Percentiles rank a stretch among this genome's conserved stretches.
Evolutionary conservation across 306 rosid genomes (phyloP).

Genomic region (Trifolium pratense): DNA sequence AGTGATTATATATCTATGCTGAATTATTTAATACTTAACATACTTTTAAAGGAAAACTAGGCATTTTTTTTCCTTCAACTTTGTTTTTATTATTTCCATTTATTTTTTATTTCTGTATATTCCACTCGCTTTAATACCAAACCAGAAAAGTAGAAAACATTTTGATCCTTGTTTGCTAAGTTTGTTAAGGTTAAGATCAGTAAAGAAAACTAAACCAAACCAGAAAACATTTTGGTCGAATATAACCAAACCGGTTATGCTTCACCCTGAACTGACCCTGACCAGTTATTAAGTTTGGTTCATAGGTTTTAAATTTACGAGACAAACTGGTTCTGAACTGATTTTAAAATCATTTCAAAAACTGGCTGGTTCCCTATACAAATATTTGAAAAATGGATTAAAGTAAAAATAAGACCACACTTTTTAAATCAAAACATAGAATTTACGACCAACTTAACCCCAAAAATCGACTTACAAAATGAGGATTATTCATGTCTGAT

Average conservation of each 20-base stretch:
- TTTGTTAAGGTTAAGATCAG: not conserved
- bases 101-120: not conserved
- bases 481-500: not conserved
- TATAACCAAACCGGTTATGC: not conserved
- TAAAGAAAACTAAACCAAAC: not conserved
- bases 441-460: not conserved
- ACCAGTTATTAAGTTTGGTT: not conserved
- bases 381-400: no score
- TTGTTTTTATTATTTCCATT: constrained; percentile 10
- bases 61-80: constrained; percentile 6
- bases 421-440: not conserved
- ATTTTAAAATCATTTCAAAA: not conserved
- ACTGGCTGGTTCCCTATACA: not conserved
- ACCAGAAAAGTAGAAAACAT: not conserved
- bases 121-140: not conserved
- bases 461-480: not conserved
- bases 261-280: no score
- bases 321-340: not conserved
- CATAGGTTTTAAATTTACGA: not conserved
- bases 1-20: constrained; percentile 15
- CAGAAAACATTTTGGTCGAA: not conserved
- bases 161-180: not conserved
- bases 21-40: constrained; percentile 25
- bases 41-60: constrained; percentile 18
- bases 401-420: not conserved